A percentile compares a stretch with the other conserved stretches of the same genome.
Conservation (phyloP, 306 rosid genomes). For the Oemleria cerasiformis region DNA sequence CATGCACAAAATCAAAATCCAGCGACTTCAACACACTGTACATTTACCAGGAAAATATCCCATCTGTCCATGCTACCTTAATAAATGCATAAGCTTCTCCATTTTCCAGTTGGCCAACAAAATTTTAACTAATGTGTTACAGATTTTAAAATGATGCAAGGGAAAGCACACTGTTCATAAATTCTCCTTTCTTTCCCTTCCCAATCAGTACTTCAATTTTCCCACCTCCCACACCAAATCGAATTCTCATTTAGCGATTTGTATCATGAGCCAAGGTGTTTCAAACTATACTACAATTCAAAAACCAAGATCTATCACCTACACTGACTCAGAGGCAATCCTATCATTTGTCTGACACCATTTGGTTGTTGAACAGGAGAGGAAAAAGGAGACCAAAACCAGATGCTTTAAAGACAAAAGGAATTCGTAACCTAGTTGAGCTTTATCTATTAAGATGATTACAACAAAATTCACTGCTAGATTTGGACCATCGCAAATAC, state of each 20-base stretch:
- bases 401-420: neutral
- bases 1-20: neutral
- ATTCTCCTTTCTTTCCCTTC: neutral
- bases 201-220: neutral
- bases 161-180: neutral
- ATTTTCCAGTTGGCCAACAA: neutral
- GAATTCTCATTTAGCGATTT: neutral
- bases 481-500: neutral
- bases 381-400: neutral
- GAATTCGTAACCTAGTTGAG: neutral
- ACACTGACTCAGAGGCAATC: neutral
- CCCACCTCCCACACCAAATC: neutral
- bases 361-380: neutral
- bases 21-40: neutral
- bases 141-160: neutral
- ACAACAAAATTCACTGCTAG: neutral
- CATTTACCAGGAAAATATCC: neutral
- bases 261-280: neutral
- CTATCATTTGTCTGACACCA: neutral
- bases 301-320: neutral
- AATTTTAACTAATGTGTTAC: neutral
- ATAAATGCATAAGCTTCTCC: neutral
- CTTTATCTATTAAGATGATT: neutral
- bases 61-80: neutral
- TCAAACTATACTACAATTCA: neutral